Conservation (phyloP, 306 rosid species). For the Corylus avellana region DNA sequence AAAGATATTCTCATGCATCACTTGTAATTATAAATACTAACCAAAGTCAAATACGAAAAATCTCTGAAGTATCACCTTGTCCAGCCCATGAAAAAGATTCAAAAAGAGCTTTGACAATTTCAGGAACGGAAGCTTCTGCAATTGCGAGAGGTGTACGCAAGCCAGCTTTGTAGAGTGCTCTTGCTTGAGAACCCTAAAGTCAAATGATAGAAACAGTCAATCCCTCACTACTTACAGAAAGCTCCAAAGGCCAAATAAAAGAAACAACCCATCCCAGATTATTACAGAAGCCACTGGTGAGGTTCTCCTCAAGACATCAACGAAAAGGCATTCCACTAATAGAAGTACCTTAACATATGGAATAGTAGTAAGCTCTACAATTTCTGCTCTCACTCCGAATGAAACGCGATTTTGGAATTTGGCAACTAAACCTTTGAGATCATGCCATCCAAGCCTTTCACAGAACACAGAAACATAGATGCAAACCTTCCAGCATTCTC, state of each 20-base stretch:
- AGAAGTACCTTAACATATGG: slow-evolving; percentile 73
- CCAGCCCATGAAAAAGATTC: slow-evolving; percentile 86
- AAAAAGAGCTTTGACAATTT: slow-evolving; percentile 79
- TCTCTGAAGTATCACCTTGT: slow-evolving; percentile 59
- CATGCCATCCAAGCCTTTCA: slow-evolving; percentile 98
- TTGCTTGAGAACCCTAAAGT: slow-evolving; percentile 93
- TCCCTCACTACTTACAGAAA: background rate
- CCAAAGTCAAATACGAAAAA: background rate
- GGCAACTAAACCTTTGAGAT: slow-evolving; percentile 84
- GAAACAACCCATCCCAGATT: slow-evolving; percentile 18
- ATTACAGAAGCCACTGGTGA: background rate
- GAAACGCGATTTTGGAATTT: slow-evolving; percentile 96
- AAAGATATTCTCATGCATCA: background rate
- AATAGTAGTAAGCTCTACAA: slow-evolving; percentile 93
- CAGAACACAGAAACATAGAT: slow-evolving; percentile 88
- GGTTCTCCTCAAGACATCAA: slow-evolving; percentile 14
- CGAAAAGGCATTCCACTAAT: slow-evolving; percentile 16
- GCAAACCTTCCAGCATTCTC: slow-evolving; percentile 99
- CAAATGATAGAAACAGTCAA: slow-evolving; percentile 31
- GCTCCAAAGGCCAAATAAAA: slow-evolving; percentile 55
- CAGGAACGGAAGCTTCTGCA: slow-evolving; percentile 92
- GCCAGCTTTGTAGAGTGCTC: slow-evolving; percentile 96
- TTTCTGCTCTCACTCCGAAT: slow-evolving; percentile 92
- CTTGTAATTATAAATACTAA: slow-evolving; percentile 7
- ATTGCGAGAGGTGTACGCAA: slow-evolving; percentile 84